A percentile compares a stretch with the other conserved stretches of the same genome.
Evolutionary conservation across 768 basidiomycete genomes (phyloP).

Genomic region (Phanerochaete sordida): DNA sequence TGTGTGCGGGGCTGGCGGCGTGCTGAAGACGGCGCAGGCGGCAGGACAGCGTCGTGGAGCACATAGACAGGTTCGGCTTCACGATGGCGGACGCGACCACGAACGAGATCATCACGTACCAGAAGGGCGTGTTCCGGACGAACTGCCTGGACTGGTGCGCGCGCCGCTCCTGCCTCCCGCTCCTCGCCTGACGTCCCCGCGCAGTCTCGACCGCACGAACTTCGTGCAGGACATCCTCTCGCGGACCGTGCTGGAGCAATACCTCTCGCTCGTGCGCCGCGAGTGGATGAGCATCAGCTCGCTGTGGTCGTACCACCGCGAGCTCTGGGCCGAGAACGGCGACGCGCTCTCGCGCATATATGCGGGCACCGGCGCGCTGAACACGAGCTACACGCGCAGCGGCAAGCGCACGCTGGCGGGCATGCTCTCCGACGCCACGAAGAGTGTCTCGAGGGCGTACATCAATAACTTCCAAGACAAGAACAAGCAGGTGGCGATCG

Average conservation of each 20-base stretch:
- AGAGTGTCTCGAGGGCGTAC: conserved; percentile 93
- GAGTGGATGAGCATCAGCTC: conserved; percentile 68
- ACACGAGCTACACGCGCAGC: conserved; percentile 92
- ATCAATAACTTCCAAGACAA: conserved; percentile 98
- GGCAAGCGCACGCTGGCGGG: conserved; percentile 95
- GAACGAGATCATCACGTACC: conserved; percentile 77
- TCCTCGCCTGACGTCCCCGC: neutral
- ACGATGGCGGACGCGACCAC: conserved; percentile 69
- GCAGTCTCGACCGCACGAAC: conserved; percentile 95
- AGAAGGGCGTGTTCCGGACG: conserved; percentile 88
- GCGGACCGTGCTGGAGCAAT: conserved; percentile 74
- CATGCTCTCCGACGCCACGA: conserved; percentile 92
- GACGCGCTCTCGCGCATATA: conserved; percentile 93
- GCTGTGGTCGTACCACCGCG: conserved; percentile 86
- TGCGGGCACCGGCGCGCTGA: conserved; percentile 89
- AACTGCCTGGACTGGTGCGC: conserved; percentile 92
- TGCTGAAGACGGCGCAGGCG: conserved; percentile 37
- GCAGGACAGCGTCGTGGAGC: conserved; percentile 52
- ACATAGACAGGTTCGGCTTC: conserved; percentile 81
- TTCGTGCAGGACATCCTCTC: conserved; percentile 96
- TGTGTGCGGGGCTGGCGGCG: neutral
- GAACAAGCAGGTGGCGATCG: conserved; percentile 90
- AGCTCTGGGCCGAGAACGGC: conserved; percentile 97
- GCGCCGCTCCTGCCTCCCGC: neutral
- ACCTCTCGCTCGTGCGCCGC: conserved; percentile 71